phyloP scores from a whole-genome alignment of 2,329 filamentous ascomycete species.

The Delphinella strobiligena region DNA sequence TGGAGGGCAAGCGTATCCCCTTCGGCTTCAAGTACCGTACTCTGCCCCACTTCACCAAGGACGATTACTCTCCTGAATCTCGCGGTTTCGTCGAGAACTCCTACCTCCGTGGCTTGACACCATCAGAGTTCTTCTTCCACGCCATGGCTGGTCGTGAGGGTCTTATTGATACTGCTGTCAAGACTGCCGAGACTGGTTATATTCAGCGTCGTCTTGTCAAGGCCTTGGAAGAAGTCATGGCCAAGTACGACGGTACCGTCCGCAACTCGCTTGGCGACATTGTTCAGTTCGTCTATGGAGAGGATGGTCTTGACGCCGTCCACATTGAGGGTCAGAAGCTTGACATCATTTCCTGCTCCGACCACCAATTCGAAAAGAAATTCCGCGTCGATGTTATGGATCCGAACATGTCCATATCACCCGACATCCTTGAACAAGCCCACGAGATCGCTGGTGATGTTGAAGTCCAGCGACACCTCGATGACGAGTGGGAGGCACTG shows the following conservation, averaged over 20 bases:
- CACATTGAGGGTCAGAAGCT: constrained; percentile 88
- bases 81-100: constrained; percentile 98
- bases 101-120: constrained; percentile 88
- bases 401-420: constrained; percentile 44
- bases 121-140: constrained; percentile 98
- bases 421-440: constrained; percentile 71
- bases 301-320: constrained; percentile 89
- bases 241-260: constrained; percentile 94
- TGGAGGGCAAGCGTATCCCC: constrained; percentile 96
- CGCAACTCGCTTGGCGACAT: constrained; percentile 94
- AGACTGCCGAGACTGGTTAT: constrained; percentile 97
- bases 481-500: constrained; percentile 77
- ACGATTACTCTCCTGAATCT: constrained; percentile 94
- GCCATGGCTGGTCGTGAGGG: constrained; percentile 99
- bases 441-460: constrained; percentile 77
- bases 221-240: constrained; percentile 92
- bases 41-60: constrained; percentile 95
- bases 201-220: constrained; percentile 98
- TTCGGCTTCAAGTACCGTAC: constrained; percentile 99
- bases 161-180: constrained; percentile 98
- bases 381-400: constrained; percentile 85
- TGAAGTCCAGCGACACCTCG: constrained; percentile 74
- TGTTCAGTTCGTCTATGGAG: constrained; percentile 93
- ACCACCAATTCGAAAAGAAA: constrained; percentile 63
- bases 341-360: constrained; percentile 71